Conservation (phyloP, 2,329 filamentous ascomycete genomes). For the Aspergillus floridensis region DNA sequence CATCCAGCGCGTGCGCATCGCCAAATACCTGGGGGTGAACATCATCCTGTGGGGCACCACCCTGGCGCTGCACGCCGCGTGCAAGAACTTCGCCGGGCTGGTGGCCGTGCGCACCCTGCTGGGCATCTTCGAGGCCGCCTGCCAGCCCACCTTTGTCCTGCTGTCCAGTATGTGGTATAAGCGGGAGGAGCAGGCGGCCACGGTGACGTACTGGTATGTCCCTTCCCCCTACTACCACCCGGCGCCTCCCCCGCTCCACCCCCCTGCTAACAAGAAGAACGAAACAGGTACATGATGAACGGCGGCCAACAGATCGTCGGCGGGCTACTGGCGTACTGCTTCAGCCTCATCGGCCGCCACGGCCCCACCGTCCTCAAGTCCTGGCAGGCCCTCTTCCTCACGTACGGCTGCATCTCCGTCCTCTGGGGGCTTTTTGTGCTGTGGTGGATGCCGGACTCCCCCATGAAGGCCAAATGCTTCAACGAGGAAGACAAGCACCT, state of each 20-base stretch:
- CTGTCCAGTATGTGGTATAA: constrained; percentile 70
- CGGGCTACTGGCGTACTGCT: constrained; percentile 62
- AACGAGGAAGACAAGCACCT: constrained; percentile 63
- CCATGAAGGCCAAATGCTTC: constrained; percentile 70
- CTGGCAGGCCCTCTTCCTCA: constrained; percentile 68
- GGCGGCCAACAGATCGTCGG: constrained; percentile 70
- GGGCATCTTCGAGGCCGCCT: constrained; percentile 69
- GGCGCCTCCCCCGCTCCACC: neutral
- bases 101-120: constrained; percentile 63
- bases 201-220: constrained; percentile 65
- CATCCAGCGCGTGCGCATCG: constrained; percentile 63
- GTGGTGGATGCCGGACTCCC: constrained; percentile 65
- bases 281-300: constrained; percentile 67
- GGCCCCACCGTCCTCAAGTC: constrained; percentile 50
- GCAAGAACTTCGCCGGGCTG: constrained; percentile 59
- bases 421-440: constrained; percentile 64
- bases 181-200: constrained; percentile 63
- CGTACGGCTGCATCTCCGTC: constrained; percentile 63
- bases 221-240: neutral
- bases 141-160: constrained; percentile 66
- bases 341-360: constrained; percentile 51
- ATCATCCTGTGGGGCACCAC: constrained; percentile 64
- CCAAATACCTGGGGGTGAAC: constrained; percentile 63
- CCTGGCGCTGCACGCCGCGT: constrained; percentile 61
- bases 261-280: neutral